Evolutionary conservation across 176 grass and related monocot species (phyloP).

Genomic region (Rhipidocladum racemiflorum): DNA sequence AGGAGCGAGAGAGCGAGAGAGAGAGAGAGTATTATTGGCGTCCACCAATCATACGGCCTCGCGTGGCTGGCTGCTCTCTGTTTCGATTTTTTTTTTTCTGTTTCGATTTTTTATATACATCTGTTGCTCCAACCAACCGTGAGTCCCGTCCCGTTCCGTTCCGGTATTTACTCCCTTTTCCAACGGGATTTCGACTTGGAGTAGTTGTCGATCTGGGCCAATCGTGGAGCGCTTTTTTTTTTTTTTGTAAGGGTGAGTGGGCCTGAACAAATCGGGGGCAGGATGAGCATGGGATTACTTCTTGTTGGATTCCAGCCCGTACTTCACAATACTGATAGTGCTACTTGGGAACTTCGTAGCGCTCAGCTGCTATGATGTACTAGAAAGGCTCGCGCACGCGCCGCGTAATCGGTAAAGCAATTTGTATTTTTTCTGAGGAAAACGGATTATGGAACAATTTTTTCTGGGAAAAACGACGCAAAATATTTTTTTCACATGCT

Average conservation of each 20-base stretch:
- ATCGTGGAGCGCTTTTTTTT: not conserved
- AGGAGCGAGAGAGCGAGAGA: not conserved
- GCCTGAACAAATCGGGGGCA: not conserved
- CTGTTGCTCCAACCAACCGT: not conserved
- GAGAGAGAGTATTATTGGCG: slow-evolving; percentile 22
- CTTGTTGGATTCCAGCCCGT: no score
- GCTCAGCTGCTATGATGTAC: no score
- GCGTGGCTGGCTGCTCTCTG: slow-evolving; percentile 14
- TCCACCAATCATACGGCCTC: slow-evolving; percentile 33
- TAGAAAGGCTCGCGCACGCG: no score
- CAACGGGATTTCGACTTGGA: not conserved
- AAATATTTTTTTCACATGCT: no score
- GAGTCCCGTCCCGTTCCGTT: slow-evolving; percentile 30
- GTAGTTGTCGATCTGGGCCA: not conserved
- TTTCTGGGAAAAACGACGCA: no score
- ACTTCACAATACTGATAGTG: no score
- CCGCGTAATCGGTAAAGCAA: no score
- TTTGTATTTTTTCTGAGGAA: no score
- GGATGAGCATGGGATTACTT: not conserved
- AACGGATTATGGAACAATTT: no score
- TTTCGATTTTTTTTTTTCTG: not conserved
- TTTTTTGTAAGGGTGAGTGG: not conserved
- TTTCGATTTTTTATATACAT: not conserved
- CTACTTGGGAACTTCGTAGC: no score
- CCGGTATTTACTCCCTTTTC: not conserved